Evolutionary conservation across 176 grass and related monocot genomes (phyloP), one percentile per base, ranked within the genome.

Genomic region (Urochloa ruziziensis): DNA sequence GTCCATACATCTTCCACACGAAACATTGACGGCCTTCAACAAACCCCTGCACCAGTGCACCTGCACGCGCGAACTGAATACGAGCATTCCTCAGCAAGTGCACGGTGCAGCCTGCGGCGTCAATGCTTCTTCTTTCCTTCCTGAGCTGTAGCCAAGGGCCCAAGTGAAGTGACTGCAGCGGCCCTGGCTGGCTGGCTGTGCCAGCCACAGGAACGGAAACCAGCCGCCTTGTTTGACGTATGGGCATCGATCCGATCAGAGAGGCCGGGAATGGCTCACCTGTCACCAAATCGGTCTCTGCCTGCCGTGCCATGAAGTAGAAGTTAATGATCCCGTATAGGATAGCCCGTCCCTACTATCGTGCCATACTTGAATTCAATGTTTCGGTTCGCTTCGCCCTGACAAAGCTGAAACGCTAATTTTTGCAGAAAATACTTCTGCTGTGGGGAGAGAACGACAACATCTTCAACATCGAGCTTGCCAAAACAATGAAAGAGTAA

Each of bases 361-460:
- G 7, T 15, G 17, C 14, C 24, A 28, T 13, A 27, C 15, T 18
- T 44, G 10, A 42, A 70, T 46, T 28, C 12, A 17, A 17, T 71
- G 44, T 59, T 35, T 36, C 47, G 2, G 24, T 48, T 43, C 12
- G 1, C 14, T 56, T 68, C 7, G 18, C 19, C 49, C 24, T 79
- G 66, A 84, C 67, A 29, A n/a, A 65, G 28, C 1, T 57, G 48
- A 51, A 2, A 52, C 32, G 27, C 30, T 74, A 30, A 2, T 6
- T 10, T 48, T 37, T 37, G 11, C 43, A 46, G 93, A 86, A 85
- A 46, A 87, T 96, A 76, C 77, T 86, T 8, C 10, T 92, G 13
- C 27, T 92, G 0, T 96, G 90, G 90, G 90, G 88, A 4, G 90
- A 89, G 80, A 27, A 84, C 12, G 94, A 96, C 52, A 92, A 84